Conservation (phyloP, 768 basidiomycete genomes). For the Mycena leptocephala region DNA sequence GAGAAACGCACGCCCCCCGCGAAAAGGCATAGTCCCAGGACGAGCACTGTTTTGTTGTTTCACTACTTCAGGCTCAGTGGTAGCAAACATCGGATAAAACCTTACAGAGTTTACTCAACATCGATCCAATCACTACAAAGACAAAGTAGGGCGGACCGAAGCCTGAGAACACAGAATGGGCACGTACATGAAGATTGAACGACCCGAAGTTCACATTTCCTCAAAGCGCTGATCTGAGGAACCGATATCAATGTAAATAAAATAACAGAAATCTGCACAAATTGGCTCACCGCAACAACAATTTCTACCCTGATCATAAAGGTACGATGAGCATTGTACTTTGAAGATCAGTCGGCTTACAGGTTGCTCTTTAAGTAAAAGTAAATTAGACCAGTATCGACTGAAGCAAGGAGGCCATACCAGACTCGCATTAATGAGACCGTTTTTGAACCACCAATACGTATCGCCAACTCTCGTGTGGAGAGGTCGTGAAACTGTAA, state of each 20-base stretch:
- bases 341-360: constrained; percentile 58
- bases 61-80: constrained; percentile 11
- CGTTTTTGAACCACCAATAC: constrained; percentile 87
- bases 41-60: constrained; percentile 80
- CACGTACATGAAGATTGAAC: constrained; percentile 85
- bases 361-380: constrained; percentile 70
- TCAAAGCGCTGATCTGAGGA: constrained; percentile 80
- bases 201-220: constrained; percentile 86
- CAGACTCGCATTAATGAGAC: constrained; percentile 87
- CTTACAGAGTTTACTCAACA: constrained; percentile 83
- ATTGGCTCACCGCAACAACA: constrained; percentile 77
- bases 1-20: constrained; percentile 85
- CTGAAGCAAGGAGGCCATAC: constrained; percentile 54
- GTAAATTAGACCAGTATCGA: neutral
- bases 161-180: neutral
- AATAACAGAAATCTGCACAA: neutral
- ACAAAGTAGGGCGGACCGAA: constrained; percentile 6
- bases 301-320: constrained; percentile 69
- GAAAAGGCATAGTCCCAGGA: constrained; percentile 90
- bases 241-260: neutral
- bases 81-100: neutral
- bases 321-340: constrained; percentile 1
- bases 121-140: constrained; percentile 81
- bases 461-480: constrained; percentile 79
- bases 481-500: constrained; percentile 85